These are phyloP conservation scores for Silene noctiflora DNA, from an alignment of 179 eudicot species.

Conservation along the genomic window DNA sequence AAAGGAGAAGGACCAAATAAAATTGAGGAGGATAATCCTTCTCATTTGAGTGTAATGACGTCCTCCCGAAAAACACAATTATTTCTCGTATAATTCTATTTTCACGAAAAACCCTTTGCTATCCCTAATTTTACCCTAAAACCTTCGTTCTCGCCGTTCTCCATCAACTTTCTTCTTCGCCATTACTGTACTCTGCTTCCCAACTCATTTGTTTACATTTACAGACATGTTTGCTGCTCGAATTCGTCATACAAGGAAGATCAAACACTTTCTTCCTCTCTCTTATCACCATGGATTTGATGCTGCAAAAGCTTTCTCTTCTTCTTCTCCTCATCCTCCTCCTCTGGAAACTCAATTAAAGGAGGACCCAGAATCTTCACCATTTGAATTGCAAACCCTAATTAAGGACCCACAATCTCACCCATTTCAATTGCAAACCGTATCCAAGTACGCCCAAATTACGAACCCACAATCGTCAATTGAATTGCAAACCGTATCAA, in stretches of 20 bases:
- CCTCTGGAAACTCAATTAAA: neutral
- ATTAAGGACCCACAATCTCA: neutral
- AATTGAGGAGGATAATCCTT: no score
- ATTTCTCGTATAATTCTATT: no score
- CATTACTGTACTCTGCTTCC: no score
- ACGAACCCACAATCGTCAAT: conserved; percentile 25
- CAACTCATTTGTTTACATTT: neutral
- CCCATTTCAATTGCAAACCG: no score
- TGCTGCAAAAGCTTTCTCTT: neutral
- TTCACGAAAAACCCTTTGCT: no score
- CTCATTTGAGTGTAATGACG: no score
- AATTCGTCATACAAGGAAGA: conserved; percentile 29
- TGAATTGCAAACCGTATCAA: conserved; percentile 8
- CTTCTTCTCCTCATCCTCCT: neutral
- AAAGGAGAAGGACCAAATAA: no score
- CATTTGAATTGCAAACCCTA: no score
- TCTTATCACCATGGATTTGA: conserved; percentile 17
- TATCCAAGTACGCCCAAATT: neutral
- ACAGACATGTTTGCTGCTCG: conserved; percentile 41
- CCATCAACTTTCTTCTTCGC: neutral
- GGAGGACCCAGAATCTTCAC: neutral
- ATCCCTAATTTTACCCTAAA: no score
- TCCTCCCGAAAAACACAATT: no score
- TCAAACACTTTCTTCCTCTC: conserved; percentile 39
- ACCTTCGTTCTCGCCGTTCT: no score